Base-by-base conservation (phyloP, 2,329 filamentous ascomycete species). In the Mycosphaerella sp. region DNA sequence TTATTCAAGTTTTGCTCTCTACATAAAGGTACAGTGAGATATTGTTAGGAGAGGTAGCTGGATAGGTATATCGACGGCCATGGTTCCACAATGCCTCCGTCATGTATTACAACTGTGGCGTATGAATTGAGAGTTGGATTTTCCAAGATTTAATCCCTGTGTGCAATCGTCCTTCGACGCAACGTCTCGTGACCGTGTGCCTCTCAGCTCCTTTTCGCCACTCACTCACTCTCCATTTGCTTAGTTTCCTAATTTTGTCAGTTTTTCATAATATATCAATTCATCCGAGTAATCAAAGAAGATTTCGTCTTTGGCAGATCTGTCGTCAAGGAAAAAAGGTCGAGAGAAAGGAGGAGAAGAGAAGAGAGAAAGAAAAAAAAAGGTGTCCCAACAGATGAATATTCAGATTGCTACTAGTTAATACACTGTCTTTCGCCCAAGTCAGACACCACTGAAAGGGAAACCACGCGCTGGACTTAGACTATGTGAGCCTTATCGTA, bases 91-190 rank as follows among this genome's bases (percentile, higher is more conserved):
- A 46, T 36, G 10, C 21, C 21, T 53, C 51, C 44, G 36, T 47
- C 44, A 56, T 50, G 42, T 21, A 21, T 21, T 21, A 21, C 21
- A 21, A 21, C 21, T 55, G 53, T 55, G 53, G 53, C 53, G 53
- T 48, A 44, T 31, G 53, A 40, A 36, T 26, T 10, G 23, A 39
- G 36, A 23, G 48, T 29, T 29, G 44, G 32, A 31, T 40, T 40
- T 42, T 42, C 45, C 54, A 56, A 48, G 54, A 53, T 56, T 53
- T 45, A 31, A 56, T 56, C 54, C 54, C 48, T 45, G 48, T 42
- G 21, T 21, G 21, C 21, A 21, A 3, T 4, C 2, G 21, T 21
- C 21, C 2, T 21, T 21, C 21, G 3, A 21, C 21, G 2, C 21
- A 21, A 21, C 2, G 21, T 21, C 21, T 21, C 31, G 32, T 31